Base-by-base conservation (phyloP, 768 basidiomycete species). In the Pulveroboletus sp. region DNA sequence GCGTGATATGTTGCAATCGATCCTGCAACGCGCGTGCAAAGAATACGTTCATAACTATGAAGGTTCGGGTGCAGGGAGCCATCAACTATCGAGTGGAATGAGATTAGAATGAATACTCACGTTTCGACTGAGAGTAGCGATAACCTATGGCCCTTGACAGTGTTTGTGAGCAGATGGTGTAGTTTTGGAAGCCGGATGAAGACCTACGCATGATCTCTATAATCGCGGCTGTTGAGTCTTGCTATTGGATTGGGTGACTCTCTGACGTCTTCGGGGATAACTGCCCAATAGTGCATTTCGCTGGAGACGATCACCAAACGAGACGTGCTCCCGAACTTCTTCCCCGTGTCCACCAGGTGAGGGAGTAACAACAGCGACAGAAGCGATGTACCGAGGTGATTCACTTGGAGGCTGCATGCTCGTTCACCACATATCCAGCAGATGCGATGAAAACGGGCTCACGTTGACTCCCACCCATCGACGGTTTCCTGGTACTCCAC, bases 391-490 rank as follows among this genome's bases (percentile, higher is more conserved):
- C 60, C 43, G 7, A 74, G 55, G 36, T 67, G 51, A 46, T 74
- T 73, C 18, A 70, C 63, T 47, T 73, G 71, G 10, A 75, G 48
- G 1, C 70, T 71, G 5, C 2, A 0, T 15, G 18, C 0, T 8
- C 15, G 1, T 17, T 50, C 11, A 45, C 28, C 5, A n/a, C 1
- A 13, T 0, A 17, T 8, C 32, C 32, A 44, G 1, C 3, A 15
- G 3, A 11, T 5, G 6, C 10, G 14, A 32, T 21, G 31, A 32
- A 24, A n/a, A 44, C 2, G 8, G 26, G 7, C 15, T 24, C 6
- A 44, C 79, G 54, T 61, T 10, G 60, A 43, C 50, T 81, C 79
- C 75, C 74, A 81, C 7, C 75, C 78, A 57, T 80, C 73, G 0
- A 45, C 32, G 0, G 73, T 74, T 8, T 54, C 40, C 6, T 59